Evolutionary conservation across 371 early-diverging fungal genomes (phyloP), one percentile per base, ranked within the genome.

Genomic region (Apophysomyces variabilis): DNA sequence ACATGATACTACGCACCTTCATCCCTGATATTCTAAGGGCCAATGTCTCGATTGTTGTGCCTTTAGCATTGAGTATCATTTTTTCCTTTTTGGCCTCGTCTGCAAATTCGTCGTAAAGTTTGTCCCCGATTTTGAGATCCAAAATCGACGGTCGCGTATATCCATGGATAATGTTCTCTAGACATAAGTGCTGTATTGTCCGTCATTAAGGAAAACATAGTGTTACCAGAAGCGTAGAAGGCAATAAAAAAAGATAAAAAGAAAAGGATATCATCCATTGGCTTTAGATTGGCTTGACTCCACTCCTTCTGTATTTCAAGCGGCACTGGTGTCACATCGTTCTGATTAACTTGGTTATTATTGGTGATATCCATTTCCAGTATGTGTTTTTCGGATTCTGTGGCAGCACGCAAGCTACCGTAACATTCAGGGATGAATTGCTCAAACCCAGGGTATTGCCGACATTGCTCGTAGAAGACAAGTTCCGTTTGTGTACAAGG

Each of bases 51-150:
- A 83, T 83, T 0, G 93, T 94, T 0, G 90, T 89, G 3, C 70
- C 70, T 12, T 74, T 61, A 0, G 93, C 83, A 43, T 83, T 86
- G 13, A 62, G 57, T n/a, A 76, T 77, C 83, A 90, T 88, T 60
- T 82, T 79, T n/a, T 72, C 74, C 7, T 71, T 72, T 73, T 94
- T 94, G 43, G 75, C 83, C 14, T 82, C 85, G 9, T 83, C 65
- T 0, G 93, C 92, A 46, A 83, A 69, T 38, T 84, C 79, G 50
- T 89, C 91, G 65, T 84, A 87, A 18, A 91, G 71, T 60, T 80
- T 82, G 0, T 80, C 77, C 12, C 94, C 95, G 43, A 94, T 70
- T 71, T 94, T 94, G n/a, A 94, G 37, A 72, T 94, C 95, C 61
- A 94, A 69, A 7, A 94, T 78, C 67, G 91, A 91, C 1, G 93